Conservation (phyloP, 768 basidiomycete genomes). For the Russula virescens region DNA sequence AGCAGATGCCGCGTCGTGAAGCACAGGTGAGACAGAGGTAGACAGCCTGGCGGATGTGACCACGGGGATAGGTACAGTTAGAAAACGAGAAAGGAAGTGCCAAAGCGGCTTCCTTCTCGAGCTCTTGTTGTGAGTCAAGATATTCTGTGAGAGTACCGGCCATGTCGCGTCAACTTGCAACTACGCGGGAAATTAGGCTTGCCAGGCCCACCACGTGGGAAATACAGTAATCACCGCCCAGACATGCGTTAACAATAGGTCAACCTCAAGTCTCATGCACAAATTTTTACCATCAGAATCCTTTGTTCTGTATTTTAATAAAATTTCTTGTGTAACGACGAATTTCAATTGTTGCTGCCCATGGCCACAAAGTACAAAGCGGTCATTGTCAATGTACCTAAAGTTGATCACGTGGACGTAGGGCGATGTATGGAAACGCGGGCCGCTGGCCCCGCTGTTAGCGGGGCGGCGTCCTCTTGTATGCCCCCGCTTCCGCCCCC, state of each 20-base stretch:
- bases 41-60: conserved; percentile 59
- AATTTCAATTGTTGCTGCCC: too few species aligned
- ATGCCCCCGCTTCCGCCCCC: conserved; percentile 2
- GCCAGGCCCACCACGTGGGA: not conserved
- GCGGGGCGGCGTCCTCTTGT: conserved; percentile 10
- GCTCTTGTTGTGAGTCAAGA: conserved; percentile 30
- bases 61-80: conserved; percentile 37
- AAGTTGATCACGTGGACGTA: not conserved
- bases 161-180: conserved; percentile 1
- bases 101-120: conserved; percentile 36
- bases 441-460: not conserved
- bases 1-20: conserved; percentile 63
- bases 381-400: too few species aligned
- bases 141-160: conserved; percentile 28
- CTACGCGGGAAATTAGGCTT: not conserved
- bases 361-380: too few species aligned
- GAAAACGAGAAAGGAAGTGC: conserved; percentile 41
- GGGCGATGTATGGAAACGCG: not conserved
- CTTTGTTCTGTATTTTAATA: too few species aligned
- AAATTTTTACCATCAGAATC: too few species aligned
- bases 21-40: conserved; percentile 77
- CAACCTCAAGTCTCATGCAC: too few species aligned
- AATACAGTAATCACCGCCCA: not conserved
- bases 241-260: too few species aligned
- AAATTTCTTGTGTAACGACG: too few species aligned